Conservation (phyloP, 1,284 basidiomycete species). For the Naganishia cerealis region DNA sequence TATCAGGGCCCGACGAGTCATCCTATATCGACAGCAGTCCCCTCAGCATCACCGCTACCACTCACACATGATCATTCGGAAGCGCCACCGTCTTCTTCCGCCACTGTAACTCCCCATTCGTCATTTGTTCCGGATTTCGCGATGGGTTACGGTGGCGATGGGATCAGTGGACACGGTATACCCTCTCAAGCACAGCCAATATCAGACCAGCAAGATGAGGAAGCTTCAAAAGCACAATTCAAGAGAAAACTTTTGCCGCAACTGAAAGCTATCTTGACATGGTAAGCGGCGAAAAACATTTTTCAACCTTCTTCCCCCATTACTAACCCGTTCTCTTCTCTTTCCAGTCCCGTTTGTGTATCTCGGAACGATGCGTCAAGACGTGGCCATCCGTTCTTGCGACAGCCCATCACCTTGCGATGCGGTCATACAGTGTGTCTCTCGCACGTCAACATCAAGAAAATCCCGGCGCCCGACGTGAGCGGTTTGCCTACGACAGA, state of each 20-base stretch:
- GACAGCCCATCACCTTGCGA: constrained; percentile 59
- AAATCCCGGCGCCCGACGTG: constrained; percentile 41
- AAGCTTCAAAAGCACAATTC: constrained; percentile 11
- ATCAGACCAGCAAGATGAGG: constrained; percentile 15
- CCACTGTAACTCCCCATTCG: constrained; percentile 9
- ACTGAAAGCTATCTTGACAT: constrained; percentile 37
- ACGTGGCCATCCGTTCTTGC: constrained; percentile 43
- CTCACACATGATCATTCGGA: neutral
- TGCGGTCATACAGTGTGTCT: constrained; percentile 63
- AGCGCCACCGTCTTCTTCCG: neutral
- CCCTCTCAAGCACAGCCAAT: constrained; percentile 16
- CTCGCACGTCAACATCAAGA: constrained; percentile 47
- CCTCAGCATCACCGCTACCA: neutral
- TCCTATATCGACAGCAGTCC: neutral
- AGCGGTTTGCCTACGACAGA: constrained; percentile 32
- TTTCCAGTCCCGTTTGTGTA: constrained; percentile 45
- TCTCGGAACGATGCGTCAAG: constrained; percentile 51
- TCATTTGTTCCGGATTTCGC: constrained; percentile 40
- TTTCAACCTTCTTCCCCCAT: neutral
- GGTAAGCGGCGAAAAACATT: constrained; percentile 34
- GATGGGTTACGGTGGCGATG: constrained; percentile 39
- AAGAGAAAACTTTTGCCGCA: constrained; percentile 36
- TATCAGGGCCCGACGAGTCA: neutral
- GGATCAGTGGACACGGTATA: constrained; percentile 37
- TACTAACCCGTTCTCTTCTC: constrained; percentile 4